These are phyloP conservation scores for Elongisporangium prolatum DNA, from an alignment of 352 stramenopile genomes.

Conservation along the genomic window DNA sequence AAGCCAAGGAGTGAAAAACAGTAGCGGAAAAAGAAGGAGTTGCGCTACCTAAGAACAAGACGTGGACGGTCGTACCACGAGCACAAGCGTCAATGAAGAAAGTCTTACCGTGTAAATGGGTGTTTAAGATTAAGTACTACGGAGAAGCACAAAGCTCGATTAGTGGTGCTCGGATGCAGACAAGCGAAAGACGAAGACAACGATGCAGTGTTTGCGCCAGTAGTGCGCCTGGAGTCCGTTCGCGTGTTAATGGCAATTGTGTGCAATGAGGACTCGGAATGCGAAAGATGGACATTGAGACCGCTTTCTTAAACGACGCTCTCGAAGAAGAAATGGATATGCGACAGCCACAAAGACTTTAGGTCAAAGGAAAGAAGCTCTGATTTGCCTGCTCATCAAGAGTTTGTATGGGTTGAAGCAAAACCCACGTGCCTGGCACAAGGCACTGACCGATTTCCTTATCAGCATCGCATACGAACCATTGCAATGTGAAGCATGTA, in stretches of 20 bases:
- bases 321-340: slow-evolving; percentile 11
- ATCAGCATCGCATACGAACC: slow-evolving; percentile 1
- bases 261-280: no score
- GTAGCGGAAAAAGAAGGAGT: slow-evolving; percentile 5
- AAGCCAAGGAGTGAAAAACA: slow-evolving; percentile 7
- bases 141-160: slow-evolving; percentile 8
- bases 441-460: slow-evolving; percentile 1
- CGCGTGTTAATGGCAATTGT: no score
- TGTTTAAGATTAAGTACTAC: slow-evolving; percentile 14
- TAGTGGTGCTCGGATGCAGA: slow-evolving; percentile 11
- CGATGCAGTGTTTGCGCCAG: slow-evolving; percentile 6
- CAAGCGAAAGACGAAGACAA: slow-evolving; percentile 10
- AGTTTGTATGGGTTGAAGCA: neutral
- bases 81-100: neutral
- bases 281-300: no score
- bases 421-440: slow-evolving; percentile 1
- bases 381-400: slow-evolving; percentile 2
- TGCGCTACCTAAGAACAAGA: slow-evolving; percentile 6
- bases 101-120: slow-evolving; percentile 8
- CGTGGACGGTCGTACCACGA: no score
- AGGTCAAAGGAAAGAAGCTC: neutral
- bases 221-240: no score
- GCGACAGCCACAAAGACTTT: slow-evolving; percentile 6
- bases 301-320: slow-evolving; percentile 11
- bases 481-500: slow-evolving; percentile 7